Conservation (phyloP, 2,329 filamentous ascomycete genomes). For the Pestalotiopsis sp. region DNA sequence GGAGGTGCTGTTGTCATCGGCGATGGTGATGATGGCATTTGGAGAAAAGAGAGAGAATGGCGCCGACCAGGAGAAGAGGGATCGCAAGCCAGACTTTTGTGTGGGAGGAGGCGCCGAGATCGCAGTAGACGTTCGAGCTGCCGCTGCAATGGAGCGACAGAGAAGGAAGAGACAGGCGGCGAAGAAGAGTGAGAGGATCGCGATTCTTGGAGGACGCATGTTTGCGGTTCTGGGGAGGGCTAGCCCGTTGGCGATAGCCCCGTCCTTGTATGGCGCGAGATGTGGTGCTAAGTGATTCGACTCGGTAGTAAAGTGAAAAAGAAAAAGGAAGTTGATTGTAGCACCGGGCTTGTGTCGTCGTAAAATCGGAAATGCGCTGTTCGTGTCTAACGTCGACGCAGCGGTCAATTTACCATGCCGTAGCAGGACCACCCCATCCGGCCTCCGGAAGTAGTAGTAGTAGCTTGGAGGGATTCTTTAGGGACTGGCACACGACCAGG, state of each 20-base stretch:
- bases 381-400: constrained; percentile 2
- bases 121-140: constrained; percentile 27
- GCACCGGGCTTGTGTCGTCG: neutral
- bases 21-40: constrained; percentile 92
- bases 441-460: neutral
- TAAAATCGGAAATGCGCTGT: neutral
- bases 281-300: neutral
- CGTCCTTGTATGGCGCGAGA: neutral
- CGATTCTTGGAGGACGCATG: constrained; percentile 56
- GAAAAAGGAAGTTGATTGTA: neutral
- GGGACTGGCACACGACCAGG: neutral
- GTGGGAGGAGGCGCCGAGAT: constrained; percentile 24
- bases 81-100: constrained; percentile 47
- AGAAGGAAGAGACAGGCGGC: constrained; percentile 55
- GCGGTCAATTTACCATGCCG: constrained; percentile 3
- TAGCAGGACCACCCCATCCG: neutral
- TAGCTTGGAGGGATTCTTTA: neutral
- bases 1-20: constrained; percentile 96
- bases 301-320: neutral
- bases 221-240: constrained; percentile 23
- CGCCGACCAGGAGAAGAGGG: constrained; percentile 69
- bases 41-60: constrained; percentile 91
- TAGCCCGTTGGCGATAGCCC: neutral
- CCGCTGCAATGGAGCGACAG: constrained; percentile 50
- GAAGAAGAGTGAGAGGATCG: constrained; percentile 54